Conservation (phyloP, 257 asterid genomes). For the Handroanthus guayacan region DNA sequence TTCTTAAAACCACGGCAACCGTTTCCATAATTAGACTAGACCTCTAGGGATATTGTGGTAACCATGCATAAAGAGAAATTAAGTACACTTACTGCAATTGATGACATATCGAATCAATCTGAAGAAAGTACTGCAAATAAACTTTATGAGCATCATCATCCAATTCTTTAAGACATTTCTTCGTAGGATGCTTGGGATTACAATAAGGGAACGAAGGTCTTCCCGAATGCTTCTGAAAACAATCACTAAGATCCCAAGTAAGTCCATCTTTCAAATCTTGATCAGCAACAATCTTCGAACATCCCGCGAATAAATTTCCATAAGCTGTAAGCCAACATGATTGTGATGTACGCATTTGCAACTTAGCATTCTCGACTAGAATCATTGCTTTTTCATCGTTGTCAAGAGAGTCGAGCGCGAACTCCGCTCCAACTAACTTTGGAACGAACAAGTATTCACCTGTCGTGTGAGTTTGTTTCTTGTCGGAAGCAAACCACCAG, state of each 20-base stretch:
- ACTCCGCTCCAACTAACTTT: constrained; percentile 47
- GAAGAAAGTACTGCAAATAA: constrained; percentile 56
- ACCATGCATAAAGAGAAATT: too few species aligned
- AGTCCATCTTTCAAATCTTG: constrained; percentile 61
- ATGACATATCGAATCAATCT: constrained; percentile 66
- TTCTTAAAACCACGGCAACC: too few species aligned
- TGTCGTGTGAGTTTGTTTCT: constrained; percentile 20
- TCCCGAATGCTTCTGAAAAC: constrained; percentile 62
- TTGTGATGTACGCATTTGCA: constrained; percentile 40
- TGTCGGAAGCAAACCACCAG: constrained; percentile 43
- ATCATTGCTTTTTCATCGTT: constrained; percentile 44
- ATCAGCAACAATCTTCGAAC: constrained; percentile 52
- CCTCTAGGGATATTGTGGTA: too few species aligned
- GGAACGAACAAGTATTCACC: not conserved
- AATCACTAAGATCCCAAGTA: constrained; percentile 72
- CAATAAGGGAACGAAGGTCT: constrained; percentile 56
- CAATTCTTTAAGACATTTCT: constrained; percentile 49
- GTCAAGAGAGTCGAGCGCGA: constrained; percentile 55
- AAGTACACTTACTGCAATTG: constrained; percentile 56
- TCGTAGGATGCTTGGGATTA: constrained; percentile 41
- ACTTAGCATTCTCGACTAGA: constrained; percentile 44
- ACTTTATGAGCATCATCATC: constrained; percentile 47
- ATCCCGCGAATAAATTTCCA: constrained; percentile 50
- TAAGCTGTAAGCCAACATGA: constrained; percentile 71
- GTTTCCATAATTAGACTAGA: too few species aligned